Evolutionary conservation across 257 asterid species (phyloP).

Genomic region (Petrea volubilis): DNA sequence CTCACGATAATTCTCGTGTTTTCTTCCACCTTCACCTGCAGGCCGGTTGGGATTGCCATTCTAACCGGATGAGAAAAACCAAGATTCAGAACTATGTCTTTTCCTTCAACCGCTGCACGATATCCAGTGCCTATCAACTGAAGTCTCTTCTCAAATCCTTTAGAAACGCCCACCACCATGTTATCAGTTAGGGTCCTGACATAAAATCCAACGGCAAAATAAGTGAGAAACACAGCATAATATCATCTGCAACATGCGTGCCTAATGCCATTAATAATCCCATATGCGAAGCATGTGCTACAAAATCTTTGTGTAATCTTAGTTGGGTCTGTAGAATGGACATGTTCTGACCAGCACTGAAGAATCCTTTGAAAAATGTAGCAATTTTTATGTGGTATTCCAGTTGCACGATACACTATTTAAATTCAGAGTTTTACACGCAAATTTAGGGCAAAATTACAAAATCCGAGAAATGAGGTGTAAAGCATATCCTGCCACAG

Average conservation of each 20-base stretch:
- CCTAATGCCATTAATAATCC: too few relatives aligned
- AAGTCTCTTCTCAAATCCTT: constrained; percentile 93
- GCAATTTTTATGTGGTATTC: background rate
- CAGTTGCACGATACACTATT: background rate
- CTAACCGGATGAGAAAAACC: constrained; percentile 96
- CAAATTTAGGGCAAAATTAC: background rate
- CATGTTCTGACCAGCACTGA: background rate
- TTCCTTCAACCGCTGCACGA: constrained; percentile 89
- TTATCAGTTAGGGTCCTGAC: constrained; percentile 92
- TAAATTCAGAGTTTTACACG: background rate
- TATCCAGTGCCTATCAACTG: constrained; percentile 93
- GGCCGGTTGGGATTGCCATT: constrained; percentile 74
- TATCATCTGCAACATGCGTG: too few relatives aligned
- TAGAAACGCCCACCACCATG: constrained; percentile 96
- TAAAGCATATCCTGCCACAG: background rate
- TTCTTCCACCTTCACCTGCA: constrained; percentile 90
- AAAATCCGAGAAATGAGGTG: background rate
- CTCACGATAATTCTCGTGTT: constrained; percentile 84
- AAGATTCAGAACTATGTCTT: constrained; percentile 82
- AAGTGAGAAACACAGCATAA: background rate
- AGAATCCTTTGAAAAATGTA: background rate
- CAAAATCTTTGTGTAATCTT: background rate
- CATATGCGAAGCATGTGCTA: background rate
- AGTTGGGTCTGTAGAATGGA: background rate
- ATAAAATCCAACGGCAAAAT: background rate